Evolutionary conservation across 2,329 filamentous ascomycete genomes (phyloP), one percentile per base, ranked within the genome.

Genomic region (Didymella keratinophila): DNA sequence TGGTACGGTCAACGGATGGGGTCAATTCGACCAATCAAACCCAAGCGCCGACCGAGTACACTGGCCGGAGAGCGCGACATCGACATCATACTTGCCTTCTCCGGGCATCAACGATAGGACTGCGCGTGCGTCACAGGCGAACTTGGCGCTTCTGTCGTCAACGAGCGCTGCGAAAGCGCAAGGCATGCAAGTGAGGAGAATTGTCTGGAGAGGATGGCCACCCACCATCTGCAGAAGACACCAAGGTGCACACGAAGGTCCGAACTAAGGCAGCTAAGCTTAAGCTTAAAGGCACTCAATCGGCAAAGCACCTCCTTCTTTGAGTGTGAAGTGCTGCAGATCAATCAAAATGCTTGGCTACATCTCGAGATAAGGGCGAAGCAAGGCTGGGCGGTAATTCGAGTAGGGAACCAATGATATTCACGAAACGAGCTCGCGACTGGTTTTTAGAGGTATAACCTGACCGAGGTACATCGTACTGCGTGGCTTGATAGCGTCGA

Each of bases 261-360:
- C 61, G 56, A 41, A 58, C 58, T 58, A 63, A 63, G 59, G 41
- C 53, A 60, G 58, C 65, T 74, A 70, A 71, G 67, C 56, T 69
- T 71, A 71, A 74, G 71, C 71, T 74, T 74, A 70, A 71, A 71
- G 69, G 68, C 67, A 70, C 66, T 39, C 68, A 66, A 56, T 58
- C 48, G 30, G 50, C 27, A 63, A 67, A 65, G 49, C 66, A 73
- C 71, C 72, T 75, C 70, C 73, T 72, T 61, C 36, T 37, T 62
- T 69, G 25, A 58, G 69, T 64, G 42, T 50, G 65, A 65, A 54
- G 42, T 43, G 52, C 61, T 63, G 69, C 66, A 66, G 62, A 69
- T 70, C 69, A 72, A 71, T 71, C 63, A 68, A 69, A 54, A 47
- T n/a, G 51, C 44, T 59, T 67, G 67, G 62, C 65, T 60, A 65